Evolutionary conservation across 345 rosid genomes (phyloP).

Genomic region (Syzygium grande): DNA sequence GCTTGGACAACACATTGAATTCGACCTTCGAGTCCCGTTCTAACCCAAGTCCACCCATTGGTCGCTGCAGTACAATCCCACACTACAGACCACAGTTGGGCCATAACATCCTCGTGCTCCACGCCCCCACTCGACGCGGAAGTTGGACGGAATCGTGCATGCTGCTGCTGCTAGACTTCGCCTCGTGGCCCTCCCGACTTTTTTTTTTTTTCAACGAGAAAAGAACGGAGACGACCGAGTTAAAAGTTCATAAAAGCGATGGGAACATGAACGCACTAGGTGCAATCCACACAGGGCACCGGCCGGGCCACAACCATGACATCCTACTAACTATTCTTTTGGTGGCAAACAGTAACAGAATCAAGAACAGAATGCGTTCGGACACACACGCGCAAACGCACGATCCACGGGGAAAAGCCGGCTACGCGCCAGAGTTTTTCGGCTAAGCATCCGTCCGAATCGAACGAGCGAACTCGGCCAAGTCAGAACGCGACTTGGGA

Average conservation of each 20-base stretch:
- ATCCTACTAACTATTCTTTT: not conserved
- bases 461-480: not conserved
- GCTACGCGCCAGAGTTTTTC: not conserved
- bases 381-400: rapidly evolving
- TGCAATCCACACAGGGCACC: not conserved
- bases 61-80: not conserved
- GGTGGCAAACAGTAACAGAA: not conserved
- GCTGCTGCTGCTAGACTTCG: not conserved
- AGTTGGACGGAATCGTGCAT: not conserved
- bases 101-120: not conserved
- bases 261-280: not conserved
- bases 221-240: not conserved
- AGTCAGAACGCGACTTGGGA: not conserved
- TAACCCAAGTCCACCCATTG: not conserved
- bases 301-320: not conserved
- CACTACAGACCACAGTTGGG: not conserved
- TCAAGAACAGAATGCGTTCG: not conserved
- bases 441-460: rapidly evolving
- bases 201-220: not conserved
- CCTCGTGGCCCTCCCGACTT: not conserved
- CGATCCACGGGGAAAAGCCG: not conserved
- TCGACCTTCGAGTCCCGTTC: not conserved
- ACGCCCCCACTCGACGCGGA: not conserved
- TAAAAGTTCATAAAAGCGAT: not conserved
- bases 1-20: too few species aligned